Base-by-base conservation (phyloP, 352 stramenopile species). In the Chrysophaeum taylorii region DNA sequence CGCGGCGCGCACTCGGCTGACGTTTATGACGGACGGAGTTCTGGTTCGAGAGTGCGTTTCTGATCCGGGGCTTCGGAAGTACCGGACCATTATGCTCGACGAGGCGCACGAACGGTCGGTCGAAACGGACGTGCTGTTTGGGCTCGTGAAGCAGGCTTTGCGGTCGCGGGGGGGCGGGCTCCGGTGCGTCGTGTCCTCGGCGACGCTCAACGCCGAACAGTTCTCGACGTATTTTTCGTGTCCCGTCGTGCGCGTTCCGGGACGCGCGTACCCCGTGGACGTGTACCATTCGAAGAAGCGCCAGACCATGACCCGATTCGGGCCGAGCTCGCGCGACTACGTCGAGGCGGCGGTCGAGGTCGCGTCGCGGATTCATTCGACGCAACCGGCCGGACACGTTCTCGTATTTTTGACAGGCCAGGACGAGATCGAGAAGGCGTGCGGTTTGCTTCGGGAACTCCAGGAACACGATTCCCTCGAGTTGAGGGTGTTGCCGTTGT, bases 391-490 rank as follows among this genome's bases (percentile, higher is more conserved):
- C n/a, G 92, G 92, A 45, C 91, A 93, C 76, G 92, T 97, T 54
- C 79, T 97, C 27, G 87, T 96, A 25, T 97, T 97, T 70, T 78
- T 97, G 43, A 96, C 92, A 0, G 92, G 92, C 42, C 92, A 97
- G 62, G 91, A 96, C 66, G 92, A 97, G 70, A 99, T 99, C 78
- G 91, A 97, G 77, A 89, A 80, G 43, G 64, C 92, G 2, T 76
- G 91, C 38, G 79, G 88, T 39, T 42, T 89, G 29, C 77, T 95
- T 0, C 76, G 72, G 31, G 82, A 42, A 18, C 35, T 27, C 18
- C 62, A 57, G 5, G n/a, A 41, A 64, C 36, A 64, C 23, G n/a
- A n/a, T 12, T 87, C 90, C 43, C 76, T 94, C 27, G 86, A 88
- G 18, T 78, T 96, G 0, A 83, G 96, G 75, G 74, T 97, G 54